A percentile compares a stretch with the other conserved stretches of the same genome.
Evolutionary conservation across 768 basidiomycete genomes (phyloP).

Genomic region (Suillus americanus): DNA sequence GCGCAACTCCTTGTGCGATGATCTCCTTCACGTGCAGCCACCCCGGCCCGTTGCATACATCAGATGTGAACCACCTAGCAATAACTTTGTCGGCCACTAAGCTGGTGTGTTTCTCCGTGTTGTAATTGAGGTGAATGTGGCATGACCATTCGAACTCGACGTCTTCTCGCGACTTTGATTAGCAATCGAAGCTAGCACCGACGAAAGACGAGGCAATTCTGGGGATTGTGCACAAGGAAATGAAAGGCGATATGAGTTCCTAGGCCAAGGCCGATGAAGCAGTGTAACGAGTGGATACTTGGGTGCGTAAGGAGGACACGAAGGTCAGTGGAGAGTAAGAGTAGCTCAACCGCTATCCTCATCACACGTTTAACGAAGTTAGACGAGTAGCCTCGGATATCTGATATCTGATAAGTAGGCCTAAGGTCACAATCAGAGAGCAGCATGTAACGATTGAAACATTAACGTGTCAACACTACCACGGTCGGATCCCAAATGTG

Average conservation of each 20-base stretch:
- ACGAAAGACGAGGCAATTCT: not conserved
- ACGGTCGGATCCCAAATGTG: not conserved
- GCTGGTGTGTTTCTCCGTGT: not conserved
- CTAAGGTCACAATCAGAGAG: too few relatives aligned
- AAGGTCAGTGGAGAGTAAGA: not conserved
- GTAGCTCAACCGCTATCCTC: not conserved
- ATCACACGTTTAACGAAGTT: too few relatives aligned
- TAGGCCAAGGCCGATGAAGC: not conserved
- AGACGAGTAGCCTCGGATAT: too few relatives aligned
- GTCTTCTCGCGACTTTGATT: not conserved
- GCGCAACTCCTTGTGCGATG: not conserved
- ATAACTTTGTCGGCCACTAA: not conserved
- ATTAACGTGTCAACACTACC: too few relatives aligned
- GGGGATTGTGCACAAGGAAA: not conserved
- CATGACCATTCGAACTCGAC: not conserved
- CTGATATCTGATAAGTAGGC: too few relatives aligned
- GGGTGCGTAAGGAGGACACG: not conserved
- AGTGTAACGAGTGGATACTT: not conserved
- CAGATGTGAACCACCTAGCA: not conserved
- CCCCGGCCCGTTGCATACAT: not conserved
- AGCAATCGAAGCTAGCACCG: not conserved
- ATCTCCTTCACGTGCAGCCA: not conserved
- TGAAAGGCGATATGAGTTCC: not conserved
- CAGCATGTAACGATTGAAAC: too few relatives aligned
- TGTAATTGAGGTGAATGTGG: not conserved